phyloP scores from a whole-genome alignment of 2,329 filamentous ascomycete genomes.

The Aspergillus sp. region DNA sequence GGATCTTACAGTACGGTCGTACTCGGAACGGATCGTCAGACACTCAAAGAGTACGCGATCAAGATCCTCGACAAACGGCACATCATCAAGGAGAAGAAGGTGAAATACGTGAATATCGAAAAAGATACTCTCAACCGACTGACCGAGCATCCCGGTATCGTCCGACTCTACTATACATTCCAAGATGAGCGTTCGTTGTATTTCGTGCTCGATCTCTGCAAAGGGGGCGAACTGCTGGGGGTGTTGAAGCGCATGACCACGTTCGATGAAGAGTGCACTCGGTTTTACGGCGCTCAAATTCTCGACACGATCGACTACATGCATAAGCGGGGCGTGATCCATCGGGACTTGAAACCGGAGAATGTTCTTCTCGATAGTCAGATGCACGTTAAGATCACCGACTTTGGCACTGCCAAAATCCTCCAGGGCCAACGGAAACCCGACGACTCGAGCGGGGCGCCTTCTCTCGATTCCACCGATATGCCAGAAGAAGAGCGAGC shows the following conservation, averaged over 20 bases:
- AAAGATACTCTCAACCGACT: constrained; percentile 96
- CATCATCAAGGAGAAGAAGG: constrained; percentile 99
- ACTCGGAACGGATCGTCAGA: constrained; percentile 88
- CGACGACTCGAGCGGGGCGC: constrained; percentile 46
- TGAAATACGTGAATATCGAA: constrained; percentile 99
- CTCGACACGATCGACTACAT: constrained; percentile 96
- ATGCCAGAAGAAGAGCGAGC: constrained; percentile 68
- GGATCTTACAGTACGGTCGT: constrained; percentile 97
- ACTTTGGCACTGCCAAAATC: constrained; percentile 97
- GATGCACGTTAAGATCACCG: constrained; percentile 98
- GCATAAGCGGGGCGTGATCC: constrained; percentile 93
- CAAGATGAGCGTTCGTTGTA: constrained; percentile 95
- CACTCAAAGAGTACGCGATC: constrained; percentile 92
- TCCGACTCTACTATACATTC: constrained; percentile 96
- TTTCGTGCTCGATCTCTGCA: constrained; percentile 92
- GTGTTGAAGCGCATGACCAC: constrained; percentile 92
- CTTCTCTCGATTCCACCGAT: constrained; percentile 50
- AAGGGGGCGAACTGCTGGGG: constrained; percentile 84
- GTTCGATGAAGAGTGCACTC: constrained; percentile 90
- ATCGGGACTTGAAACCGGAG: constrained; percentile 94
- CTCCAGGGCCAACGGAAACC: constrained; percentile 57
- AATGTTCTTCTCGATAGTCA: constrained; percentile 93
- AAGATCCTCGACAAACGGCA: constrained; percentile 98
- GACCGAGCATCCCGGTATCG: constrained; percentile 93
- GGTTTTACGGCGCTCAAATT: constrained; percentile 94